Evolutionary conservation across 345 rosid genomes (phyloP).

Genomic region (Linum lewisii): DNA sequence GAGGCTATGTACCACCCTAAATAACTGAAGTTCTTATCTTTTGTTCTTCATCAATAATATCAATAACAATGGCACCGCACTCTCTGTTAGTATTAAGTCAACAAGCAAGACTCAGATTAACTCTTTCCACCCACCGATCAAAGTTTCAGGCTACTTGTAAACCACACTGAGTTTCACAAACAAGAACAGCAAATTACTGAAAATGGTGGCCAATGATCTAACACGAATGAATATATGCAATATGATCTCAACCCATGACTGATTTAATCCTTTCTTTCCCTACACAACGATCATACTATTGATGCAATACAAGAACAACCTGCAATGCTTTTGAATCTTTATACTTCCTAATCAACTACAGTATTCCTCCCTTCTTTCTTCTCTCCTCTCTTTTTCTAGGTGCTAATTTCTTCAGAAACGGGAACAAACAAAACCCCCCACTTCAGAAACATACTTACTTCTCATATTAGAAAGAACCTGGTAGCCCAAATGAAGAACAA

Average conservation of each 20-base stretch:
- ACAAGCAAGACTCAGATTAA: no score
- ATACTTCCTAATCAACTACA: constrained; percentile 16
- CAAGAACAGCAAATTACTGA: background rate
- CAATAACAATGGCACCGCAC: no score
- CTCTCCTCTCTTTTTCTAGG: background rate
- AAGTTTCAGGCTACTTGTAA: no score
- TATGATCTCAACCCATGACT: background rate
- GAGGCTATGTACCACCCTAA: background rate
- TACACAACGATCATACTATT: constrained; percentile 8
- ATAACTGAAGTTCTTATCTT: no score
- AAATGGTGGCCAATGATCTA: constrained; percentile 7
- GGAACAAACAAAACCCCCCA: constrained; percentile 28
- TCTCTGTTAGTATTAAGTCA: no score
- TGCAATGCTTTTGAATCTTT: constrained; percentile 13
- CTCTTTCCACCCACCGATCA: background rate
- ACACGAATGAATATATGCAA: constrained; percentile 6
- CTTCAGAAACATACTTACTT: constrained; percentile 12
- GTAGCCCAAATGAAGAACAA: constrained; percentile 29
- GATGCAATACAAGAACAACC: constrained; percentile 6
- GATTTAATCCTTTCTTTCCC: background rate
- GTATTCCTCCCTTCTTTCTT: constrained; percentile 15
- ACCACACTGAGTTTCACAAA: background rate
- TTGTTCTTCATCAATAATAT: no score
- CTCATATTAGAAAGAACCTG: constrained; percentile 30
- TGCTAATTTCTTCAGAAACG: constrained; percentile 21